Conservation (phyloP, 2,329 filamentous ascomycete species). For the Cladosporium colombiae region DNA sequence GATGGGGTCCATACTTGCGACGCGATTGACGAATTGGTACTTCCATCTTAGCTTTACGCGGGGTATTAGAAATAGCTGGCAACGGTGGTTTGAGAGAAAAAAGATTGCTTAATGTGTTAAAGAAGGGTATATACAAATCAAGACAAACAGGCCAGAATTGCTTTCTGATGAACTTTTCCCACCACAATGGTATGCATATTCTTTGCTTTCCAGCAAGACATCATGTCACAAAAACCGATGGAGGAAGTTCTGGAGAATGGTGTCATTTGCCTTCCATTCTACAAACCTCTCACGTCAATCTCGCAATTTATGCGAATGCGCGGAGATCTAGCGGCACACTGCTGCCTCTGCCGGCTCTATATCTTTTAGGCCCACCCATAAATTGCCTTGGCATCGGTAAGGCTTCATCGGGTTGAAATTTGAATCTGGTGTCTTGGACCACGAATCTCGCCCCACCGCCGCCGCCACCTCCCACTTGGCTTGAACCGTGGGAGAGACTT, state of each 20-base stretch:
- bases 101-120: background rate
- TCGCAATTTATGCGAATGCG: conserved; percentile 48
- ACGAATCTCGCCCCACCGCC: conserved; percentile 39
- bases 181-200: background rate
- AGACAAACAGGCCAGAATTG: background rate
- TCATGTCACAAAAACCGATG: background rate
- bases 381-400: conserved; percentile 86
- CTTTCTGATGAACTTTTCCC: background rate
- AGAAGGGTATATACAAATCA: background rate
- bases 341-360: conserved; percentile 87
- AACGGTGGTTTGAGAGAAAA: background rate
- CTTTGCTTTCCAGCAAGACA: background rate
- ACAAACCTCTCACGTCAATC: background rate
- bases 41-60: background rate
- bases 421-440: conserved; percentile 80
- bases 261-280: background rate
- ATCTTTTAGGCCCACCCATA: conserved; percentile 70
- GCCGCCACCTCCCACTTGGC: background rate
- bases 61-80: background rate
- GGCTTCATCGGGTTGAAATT: conserved; percentile 78
- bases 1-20: no score
- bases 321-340: conserved; percentile 88
- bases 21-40: background rate
- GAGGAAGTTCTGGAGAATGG: background rate
- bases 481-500: background rate